Evolutionary conservation across 2,329 filamentous ascomycete genomes (phyloP).

Genomic region (Coniochaeta ligniaria): DNA sequence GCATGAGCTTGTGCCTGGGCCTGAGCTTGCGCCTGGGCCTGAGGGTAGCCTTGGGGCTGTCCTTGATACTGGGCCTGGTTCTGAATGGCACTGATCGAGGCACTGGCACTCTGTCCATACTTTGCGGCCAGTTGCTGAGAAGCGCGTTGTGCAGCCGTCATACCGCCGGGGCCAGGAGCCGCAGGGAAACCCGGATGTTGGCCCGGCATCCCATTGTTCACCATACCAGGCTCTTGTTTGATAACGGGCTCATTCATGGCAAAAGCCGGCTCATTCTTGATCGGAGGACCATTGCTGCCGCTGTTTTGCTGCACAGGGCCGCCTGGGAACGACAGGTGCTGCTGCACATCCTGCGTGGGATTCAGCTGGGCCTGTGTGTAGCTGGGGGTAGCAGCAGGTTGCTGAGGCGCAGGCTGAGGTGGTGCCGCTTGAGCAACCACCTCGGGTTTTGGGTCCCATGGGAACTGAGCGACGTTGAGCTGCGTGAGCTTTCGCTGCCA

Average conservation of each 20-base stretch:
- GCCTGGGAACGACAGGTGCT: slow-evolving; percentile 17
- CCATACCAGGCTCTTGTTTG: slow-evolving; percentile 39
- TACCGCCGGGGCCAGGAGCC: slow-evolving; percentile 14
- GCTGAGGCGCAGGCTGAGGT: slow-evolving; percentile 28
- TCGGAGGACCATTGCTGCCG: slow-evolving; percentile 20
- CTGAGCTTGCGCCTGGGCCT: slow-evolving; percentile 11
- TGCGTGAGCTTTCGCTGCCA: slow-evolving; percentile 90
- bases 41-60: slow-evolving; percentile 11
- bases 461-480: slow-evolving; percentile 79
- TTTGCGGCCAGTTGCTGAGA: slow-evolving; percentile 48
- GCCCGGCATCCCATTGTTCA: slow-evolving; percentile 29
- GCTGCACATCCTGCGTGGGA: slow-evolving; percentile 19
- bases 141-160: slow-evolving; percentile 41
- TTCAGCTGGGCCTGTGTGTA: slow-evolving; percentile 28
- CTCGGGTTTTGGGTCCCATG: slow-evolving; percentile 83
- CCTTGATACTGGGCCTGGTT: slow-evolving; percentile 24
- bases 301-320: slow-evolving; percentile 13
- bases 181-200: slow-evolving; percentile 26
- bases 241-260: slow-evolving; percentile 37
- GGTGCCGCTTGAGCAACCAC: slow-evolving; percentile 24
- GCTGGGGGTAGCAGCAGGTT: slow-evolving; percentile 15
- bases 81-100: slow-evolving; percentile 58
- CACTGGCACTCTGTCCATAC: slow-evolving; percentile 57
- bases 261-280: slow-evolving; percentile 16
- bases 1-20: slow-evolving; percentile 8